phyloP scores from a whole-genome alignment of 805 yeast species.

The Hanseniaspora lachancei region DNA sequence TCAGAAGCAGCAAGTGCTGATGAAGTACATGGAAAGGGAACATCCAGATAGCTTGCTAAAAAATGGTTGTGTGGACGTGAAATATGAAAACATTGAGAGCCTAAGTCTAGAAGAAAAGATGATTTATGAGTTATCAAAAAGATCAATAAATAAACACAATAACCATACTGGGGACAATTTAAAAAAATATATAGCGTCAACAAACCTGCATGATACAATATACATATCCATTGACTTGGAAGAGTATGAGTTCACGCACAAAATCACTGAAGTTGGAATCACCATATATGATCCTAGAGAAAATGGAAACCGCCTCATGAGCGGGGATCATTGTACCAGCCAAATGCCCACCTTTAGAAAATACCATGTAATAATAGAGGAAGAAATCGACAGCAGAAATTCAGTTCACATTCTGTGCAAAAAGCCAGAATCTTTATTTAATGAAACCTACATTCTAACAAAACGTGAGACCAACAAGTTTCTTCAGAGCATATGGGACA shows the following conservation, averaged over 20 bases:
- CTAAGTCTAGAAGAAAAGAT: background rate
- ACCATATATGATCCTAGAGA: constrained; percentile 43
- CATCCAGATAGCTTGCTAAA: background rate
- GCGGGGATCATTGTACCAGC: constrained; percentile 14
- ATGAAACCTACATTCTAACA: constrained; percentile 34
- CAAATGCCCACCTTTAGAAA: background rate
- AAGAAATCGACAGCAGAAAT: constrained; percentile 32
- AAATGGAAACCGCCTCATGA: constrained; percentile 28
- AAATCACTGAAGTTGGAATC: constrained; percentile 45
- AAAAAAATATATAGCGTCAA: background rate
- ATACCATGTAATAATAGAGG: constrained; percentile 35
- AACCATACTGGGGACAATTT: background rate
- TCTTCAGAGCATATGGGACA: constrained; percentile 33
- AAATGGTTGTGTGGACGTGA: background rate
- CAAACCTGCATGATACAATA: constrained; percentile 19
- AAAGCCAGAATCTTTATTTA: constrained; percentile 38
- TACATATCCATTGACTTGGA: constrained; percentile 44
- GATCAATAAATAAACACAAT: background rate
- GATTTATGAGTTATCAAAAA: background rate
- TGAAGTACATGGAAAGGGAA: background rate
- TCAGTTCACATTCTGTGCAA: constrained; percentile 45
- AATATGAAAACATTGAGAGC: background rate
- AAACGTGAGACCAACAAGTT: constrained; percentile 28
- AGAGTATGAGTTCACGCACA: constrained; percentile 37
- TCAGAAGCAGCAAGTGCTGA: background rate